Percentiles rank a stretch among this genome's conserved stretches.
Conservation (phyloP, 345 rosid species). For the Excoecaria cochinchinensis region DNA sequence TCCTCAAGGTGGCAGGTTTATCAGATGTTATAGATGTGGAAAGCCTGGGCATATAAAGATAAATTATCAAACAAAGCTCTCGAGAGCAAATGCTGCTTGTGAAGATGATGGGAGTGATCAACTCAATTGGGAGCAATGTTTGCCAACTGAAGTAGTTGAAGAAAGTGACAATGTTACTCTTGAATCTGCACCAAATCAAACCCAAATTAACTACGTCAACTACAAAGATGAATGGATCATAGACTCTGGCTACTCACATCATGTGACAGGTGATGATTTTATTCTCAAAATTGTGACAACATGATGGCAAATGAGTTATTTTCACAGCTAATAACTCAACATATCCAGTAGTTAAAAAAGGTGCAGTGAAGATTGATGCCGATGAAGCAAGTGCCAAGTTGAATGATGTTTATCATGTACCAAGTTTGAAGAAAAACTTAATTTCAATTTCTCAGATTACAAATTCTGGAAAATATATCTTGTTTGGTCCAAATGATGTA, state of each 20-base stretch:
- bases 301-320: background rate
- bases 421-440: background rate
- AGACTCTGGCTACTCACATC: background rate
- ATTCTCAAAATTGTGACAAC: background rate
- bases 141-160: slow-evolving; percentile 4
- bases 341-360: slow-evolving; percentile 2
- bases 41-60: background rate
- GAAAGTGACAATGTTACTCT: background rate
- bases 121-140: slow-evolving; percentile 2
- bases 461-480: slow-evolving; percentile 15
- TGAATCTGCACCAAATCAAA: background rate
- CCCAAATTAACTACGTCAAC: background rate
- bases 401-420: slow-evolving; percentile 7
- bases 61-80: background rate
- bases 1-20: background rate
- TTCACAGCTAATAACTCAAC: background rate
- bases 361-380: background rate
- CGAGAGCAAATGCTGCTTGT: background rate
- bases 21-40: background rate
- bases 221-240: background rate
- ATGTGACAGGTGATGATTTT: background rate
- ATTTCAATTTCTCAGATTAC: background rate
- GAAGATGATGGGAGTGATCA: background rate
- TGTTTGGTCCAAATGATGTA: slow-evolving; percentile 21
- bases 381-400: slow-evolving; percentile 14